phyloP scores from a whole-genome alignment of 768 basidiomycete genomes.

The Phanerochaete carnosa region DNA sequence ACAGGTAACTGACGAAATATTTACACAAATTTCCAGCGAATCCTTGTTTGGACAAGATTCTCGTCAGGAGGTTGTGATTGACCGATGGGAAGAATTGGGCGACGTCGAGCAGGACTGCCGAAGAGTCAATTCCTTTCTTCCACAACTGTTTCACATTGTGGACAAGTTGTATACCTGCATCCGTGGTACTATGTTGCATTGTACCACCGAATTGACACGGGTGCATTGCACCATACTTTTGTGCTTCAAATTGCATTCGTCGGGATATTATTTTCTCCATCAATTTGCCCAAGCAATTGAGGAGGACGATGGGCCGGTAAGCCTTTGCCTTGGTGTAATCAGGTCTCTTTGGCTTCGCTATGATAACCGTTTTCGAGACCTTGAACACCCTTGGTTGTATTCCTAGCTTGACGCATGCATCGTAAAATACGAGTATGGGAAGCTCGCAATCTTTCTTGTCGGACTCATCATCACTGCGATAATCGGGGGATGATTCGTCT shows the following conservation, averaged over 20 bases:
- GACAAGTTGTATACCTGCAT: conserved; percentile 12
- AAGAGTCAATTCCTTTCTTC: not conserved
- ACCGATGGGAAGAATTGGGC: conserved; percentile 20
- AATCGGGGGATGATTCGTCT: too few species aligned
- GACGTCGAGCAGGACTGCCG: conserved; percentile 12
- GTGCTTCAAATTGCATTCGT: conserved; percentile 14
- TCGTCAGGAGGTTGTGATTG: not conserved
- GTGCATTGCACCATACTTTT: conserved; percentile 10
- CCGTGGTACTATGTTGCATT: conserved; percentile 15
- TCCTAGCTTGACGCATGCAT: too few species aligned
- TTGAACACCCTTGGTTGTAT: too few species aligned
- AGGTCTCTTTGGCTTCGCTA: conserved; percentile 21
- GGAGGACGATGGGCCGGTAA: conserved; percentile 24
- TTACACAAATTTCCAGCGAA: conserved; percentile 7
- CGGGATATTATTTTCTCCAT: conserved; percentile 17
- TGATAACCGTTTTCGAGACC: conserved; percentile 12
- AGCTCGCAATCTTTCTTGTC: too few species aligned
- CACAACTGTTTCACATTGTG: conserved; percentile 10
- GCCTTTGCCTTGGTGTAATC: conserved; percentile 21
- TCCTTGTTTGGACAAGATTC: conserved; percentile 3
- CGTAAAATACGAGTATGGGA: too few species aligned
- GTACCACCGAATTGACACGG: conserved; percentile 15
- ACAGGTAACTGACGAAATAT: conserved; percentile 11
- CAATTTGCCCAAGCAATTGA: conserved; percentile 21
- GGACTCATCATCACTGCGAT: too few species aligned